Evolutionary conservation across 2,329 filamentous ascomycete species (phyloP), one percentile per base, ranked within the genome.

Genomic region (Penicillium rolfsii): DNA sequence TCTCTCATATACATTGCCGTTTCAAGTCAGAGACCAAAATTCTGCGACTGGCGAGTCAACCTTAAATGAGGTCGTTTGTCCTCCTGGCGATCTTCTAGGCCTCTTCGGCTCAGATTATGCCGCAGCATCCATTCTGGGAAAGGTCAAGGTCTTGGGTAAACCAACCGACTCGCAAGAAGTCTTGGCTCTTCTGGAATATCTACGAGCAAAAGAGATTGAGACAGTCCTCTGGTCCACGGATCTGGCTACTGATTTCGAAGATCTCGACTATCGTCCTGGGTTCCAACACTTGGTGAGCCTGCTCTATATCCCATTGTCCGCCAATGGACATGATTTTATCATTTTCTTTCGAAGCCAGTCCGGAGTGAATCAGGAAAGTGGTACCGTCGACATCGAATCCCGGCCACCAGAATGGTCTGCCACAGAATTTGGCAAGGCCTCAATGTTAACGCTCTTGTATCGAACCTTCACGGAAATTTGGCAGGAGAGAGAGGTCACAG

Each of bases 391-490:
- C 7, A 11, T 24, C 12, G 30, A 14, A 19, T 45, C 19, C 6
- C 91, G 89, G 74, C 92, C 89, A 67, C 84, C 88, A 40, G 91
- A 95, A 65, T 97, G 93, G 92, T 88, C 87, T 0, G 91, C 94
- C 68, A 90, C 95, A 67, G 91, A 96, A 71, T 83, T 95, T 5
- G 92, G 96, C 74, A 96, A 91, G 0, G 91, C 92, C 0, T 91
- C 91, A 1, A 91, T 96, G 0, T 81, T 96, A 2, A 96, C 91
- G 70, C 79, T 96, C 9, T 90, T 96, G 1, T 97, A 96, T 64
- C 90, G 90, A 73, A 88, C 85, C 71, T 96, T 96, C 74, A 96
- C 95, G 64, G 90, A 96, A 70, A 91, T 96, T 2, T 96, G 92
- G 92, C 83, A 91, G 61, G 91, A 96, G 72, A 96, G 96, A 67